phyloP scores from a whole-genome alignment of 2,329 filamentous ascomycete genomes.

The Trichoderma endophyticum region DNA sequence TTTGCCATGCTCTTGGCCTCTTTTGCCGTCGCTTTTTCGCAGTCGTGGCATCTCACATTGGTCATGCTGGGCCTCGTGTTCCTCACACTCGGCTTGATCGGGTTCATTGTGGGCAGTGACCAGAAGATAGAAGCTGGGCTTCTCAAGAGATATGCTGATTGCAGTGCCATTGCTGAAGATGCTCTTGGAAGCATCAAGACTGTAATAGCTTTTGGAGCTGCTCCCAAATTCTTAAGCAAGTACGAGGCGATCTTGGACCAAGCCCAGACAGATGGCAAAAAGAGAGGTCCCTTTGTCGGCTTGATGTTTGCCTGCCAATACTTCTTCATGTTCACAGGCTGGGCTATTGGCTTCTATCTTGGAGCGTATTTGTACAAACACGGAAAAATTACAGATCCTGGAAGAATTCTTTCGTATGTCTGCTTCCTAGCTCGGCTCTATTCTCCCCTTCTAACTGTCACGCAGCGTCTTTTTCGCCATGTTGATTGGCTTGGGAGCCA shows the following conservation, averaged over 20 bases:
- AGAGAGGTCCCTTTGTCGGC: not conserved
- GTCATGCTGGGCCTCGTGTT: not conserved
- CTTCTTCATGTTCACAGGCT: not conserved
- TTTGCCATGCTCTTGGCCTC: not conserved
- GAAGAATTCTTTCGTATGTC: constrained; percentile 2
- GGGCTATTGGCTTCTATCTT: not conserved
- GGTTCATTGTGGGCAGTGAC: not conserved
- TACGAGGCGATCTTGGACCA: not conserved
- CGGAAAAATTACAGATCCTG: not conserved
- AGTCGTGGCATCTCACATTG: not conserved
- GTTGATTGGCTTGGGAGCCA: constrained; percentile 17
- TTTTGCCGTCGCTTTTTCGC: not conserved
- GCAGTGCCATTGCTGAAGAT: not conserved
- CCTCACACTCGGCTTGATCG: not conserved
- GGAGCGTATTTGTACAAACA: not conserved
- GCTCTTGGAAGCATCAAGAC: not conserved
- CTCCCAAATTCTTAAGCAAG: not conserved
- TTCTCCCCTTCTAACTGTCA: not conserved
- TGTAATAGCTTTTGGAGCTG: not conserved
- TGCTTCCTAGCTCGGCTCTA: not conserved
- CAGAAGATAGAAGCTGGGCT: not conserved
- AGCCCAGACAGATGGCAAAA: not conserved
- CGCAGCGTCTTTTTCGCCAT: constrained; percentile 17
- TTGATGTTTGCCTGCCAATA: not conserved
- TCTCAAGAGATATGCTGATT: not conserved